These are phyloP conservation scores for Thermomucor indicae-seudaticae DNA, from an alignment of 371 early-diverging fungal species.

Conservation along the genomic window DNA sequence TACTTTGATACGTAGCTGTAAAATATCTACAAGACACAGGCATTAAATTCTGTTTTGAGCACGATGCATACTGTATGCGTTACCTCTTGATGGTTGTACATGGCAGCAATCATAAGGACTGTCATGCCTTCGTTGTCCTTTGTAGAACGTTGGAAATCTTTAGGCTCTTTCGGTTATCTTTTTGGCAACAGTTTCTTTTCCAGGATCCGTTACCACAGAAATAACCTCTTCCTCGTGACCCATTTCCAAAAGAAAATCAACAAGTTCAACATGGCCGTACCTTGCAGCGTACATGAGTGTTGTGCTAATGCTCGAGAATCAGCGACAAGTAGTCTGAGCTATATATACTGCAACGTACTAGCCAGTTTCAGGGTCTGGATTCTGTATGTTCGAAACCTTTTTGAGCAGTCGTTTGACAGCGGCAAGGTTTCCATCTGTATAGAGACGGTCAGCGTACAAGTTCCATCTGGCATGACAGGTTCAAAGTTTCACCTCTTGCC, in stretches of 20 bases:
- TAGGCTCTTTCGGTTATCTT: not conserved
- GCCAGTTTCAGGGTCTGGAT: conserved; percentile 48
- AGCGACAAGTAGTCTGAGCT: not conserved
- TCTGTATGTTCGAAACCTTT: conserved; percentile 44
- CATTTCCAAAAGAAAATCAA: conserved; percentile 33
- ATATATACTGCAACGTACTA: conserved; percentile 18
- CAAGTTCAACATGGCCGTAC: conserved; percentile 41
- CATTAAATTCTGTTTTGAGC: not conserved
- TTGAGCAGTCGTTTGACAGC: conserved; percentile 43
- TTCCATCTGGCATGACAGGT: not conserved
- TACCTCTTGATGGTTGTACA: conserved; percentile 44
- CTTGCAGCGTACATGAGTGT: conserved; percentile 45
- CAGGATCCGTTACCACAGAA: conserved; percentile 41
- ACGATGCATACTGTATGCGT: not conserved
- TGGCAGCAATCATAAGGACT: conserved; percentile 47
- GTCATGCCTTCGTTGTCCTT: conserved; percentile 48
- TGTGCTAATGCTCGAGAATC: conserved; percentile 22
- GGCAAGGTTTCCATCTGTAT: conserved; percentile 42
- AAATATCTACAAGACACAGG: conserved; percentile 26
- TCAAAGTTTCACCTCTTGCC: conserved; percentile 25
- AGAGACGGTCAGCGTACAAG: not conserved
- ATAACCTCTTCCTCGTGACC: conserved; percentile 51
- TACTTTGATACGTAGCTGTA: conserved; percentile 42
- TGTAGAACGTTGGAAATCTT: not conserved
- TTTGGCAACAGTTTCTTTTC: not conserved